Base-by-base conservation (phyloP, 1,284 basidiomycete genomes). In the Pseudozyma pruni region DNA sequence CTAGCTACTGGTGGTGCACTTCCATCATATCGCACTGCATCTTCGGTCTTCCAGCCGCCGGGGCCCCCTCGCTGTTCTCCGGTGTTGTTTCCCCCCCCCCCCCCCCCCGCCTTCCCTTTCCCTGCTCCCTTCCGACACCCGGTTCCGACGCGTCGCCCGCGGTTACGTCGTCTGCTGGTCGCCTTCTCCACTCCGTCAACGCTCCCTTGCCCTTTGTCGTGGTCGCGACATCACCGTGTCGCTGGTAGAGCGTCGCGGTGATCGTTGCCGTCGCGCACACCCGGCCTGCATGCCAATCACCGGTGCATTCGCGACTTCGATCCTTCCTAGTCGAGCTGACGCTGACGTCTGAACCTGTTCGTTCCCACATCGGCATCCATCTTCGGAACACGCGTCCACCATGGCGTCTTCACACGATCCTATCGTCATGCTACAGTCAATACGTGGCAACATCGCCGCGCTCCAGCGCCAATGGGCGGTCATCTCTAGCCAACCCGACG, bases 401-500 rank as follows among this genome's bases (percentile, higher is more conserved):
- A 11, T 42, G 33, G 7, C 23, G 4, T 19, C 13, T 13, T 16
- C 17, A 47, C 49, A 48, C 56, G 49, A 38, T 43, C 7, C 34
- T 41, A 34, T 34, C 39, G 40, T 22, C 44, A 55, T 61, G 47
- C 44, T 72, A 6, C 69, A 72, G 56, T 72, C 69, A 50, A 72
- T 72, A 59, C 63, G 69, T n/a, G 51, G 31, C 55, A 75, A 74
- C 45, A 78, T 79, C 23, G 46, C 49, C 11, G 61, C 69, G 31
- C 56, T 81, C 3, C 78, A 81, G 39, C 67, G 74, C 11, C 79
- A 81, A 43, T 81, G 77, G 77, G 60, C 70, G 10, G 58, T 72
- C 34, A 61, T 78, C n/a, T 66, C 57, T 8, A 49, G 59, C 7
- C 74, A 78, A 51, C 77, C 72, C 0, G 77, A 81, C 44, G 61